Evolutionary conservation across 495 filamentous ascomycete genomes (phyloP).

Genomic region (Aspergillus avenaceus): DNA sequence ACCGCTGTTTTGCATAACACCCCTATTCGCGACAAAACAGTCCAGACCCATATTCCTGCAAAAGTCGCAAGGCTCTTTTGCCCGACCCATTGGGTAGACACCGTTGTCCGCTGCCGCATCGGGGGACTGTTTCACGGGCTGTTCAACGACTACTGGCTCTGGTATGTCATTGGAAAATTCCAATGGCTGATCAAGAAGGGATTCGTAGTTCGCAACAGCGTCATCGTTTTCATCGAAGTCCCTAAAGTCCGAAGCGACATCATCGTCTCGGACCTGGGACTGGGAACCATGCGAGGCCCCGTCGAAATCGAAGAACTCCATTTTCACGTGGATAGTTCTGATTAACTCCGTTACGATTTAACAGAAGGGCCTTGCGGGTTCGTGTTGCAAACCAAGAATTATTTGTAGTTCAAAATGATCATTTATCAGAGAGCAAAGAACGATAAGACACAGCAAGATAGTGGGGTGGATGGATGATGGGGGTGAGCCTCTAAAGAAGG

Average conservation of each 20-base stretch:
- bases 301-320: conserved; percentile 56
- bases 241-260: conserved; percentile 38
- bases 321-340: conserved; percentile 10
- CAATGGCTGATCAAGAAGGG: conserved; percentile 35
- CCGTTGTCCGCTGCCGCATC: conserved; percentile 33
- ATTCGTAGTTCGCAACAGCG: conserved; percentile 28
- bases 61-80: conserved; percentile 63
- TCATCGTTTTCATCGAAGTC: conserved; percentile 37
- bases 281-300: conserved; percentile 41
- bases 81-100: conserved; percentile 43
- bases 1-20: conserved; percentile 58
- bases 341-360: background rate
- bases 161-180: conserved; percentile 30
- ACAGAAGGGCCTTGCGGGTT: no score
- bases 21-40: conserved; percentile 70
- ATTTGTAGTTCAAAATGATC: background rate
- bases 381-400: background rate
- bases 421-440: no score
- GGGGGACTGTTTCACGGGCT: conserved; percentile 19
- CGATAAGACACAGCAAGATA: no score
- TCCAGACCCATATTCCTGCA: conserved; percentile 65
- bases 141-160: conserved; percentile 24
- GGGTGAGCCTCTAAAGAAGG: conserved; percentile 12
- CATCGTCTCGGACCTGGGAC: conserved; percentile 33
- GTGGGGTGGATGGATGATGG: conserved; percentile 15